phyloP scores from a whole-genome alignment of 371 early-diverging fungal genomes.

The Mucor ambiguus region DNA sequence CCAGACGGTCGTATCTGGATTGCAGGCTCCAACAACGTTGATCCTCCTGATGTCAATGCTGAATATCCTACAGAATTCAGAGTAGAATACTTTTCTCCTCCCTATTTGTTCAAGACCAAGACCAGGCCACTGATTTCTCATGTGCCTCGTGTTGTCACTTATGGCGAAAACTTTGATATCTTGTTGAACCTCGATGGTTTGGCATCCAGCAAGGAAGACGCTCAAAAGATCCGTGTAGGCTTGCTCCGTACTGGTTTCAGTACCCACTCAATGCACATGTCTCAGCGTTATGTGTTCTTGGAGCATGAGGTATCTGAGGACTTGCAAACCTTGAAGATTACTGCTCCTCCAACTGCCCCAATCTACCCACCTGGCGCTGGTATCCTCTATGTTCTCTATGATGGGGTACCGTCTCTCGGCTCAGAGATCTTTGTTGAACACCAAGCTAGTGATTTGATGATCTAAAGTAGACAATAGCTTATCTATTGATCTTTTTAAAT shows the following conservation, averaged over 20 bases:
- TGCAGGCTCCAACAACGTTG: constrained; percentile 52
- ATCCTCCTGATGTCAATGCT: constrained; percentile 48
- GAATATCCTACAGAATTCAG: constrained; percentile 65
- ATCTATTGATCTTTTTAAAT: not conserved
- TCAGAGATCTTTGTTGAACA: constrained; percentile 43
- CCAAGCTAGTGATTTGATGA: constrained; percentile 21
- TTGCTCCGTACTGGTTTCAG: constrained; percentile 58
- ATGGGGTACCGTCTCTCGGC: constrained; percentile 57
- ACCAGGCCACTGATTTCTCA: constrained; percentile 53
- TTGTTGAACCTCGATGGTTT: constrained; percentile 40
- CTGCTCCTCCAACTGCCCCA: constrained; percentile 57
- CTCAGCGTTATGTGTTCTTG: constrained; percentile 58
- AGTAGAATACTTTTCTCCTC: constrained; percentile 70
- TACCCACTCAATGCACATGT: constrained; percentile 71
- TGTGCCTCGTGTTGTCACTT: constrained; percentile 50
- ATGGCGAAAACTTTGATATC: constrained; percentile 43
- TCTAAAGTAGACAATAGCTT: constrained; percentile 7
- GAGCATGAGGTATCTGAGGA: constrained; percentile 29
- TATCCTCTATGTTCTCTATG: constrained; percentile 58
- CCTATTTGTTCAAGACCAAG: constrained; percentile 55
- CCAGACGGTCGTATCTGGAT: constrained; percentile 63
- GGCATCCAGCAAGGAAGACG: constrained; percentile 13
- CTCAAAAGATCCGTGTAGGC: constrained; percentile 44
- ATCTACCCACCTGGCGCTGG: constrained; percentile 67
- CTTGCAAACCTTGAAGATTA: constrained; percentile 41